Evolutionary conservation across 352 stramenopile genomes (phyloP).

Genomic region (Globisporangium ultimum): DNA sequence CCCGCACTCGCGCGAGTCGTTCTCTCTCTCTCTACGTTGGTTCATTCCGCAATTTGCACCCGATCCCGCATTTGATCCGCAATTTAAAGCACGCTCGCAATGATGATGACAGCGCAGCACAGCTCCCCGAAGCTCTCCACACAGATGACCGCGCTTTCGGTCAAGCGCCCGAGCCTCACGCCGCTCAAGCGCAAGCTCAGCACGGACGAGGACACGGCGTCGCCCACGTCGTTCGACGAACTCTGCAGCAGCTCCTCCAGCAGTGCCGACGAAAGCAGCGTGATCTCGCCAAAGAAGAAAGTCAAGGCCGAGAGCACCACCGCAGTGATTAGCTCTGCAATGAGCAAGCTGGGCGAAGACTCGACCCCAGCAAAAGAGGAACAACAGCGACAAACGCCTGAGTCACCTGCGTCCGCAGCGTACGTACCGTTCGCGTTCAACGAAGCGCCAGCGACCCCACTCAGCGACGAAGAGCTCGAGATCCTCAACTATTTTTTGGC

Average conservation of each 20-base stretch:
- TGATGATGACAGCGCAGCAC: conserved; percentile 13
- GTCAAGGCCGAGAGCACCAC: conserved; percentile 18
- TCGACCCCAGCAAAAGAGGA: background rate
- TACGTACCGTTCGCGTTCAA: conserved; percentile 29
- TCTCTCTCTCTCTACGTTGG: background rate
- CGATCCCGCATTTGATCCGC: background rate
- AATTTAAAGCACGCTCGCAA: background rate
- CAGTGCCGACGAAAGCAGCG: conserved; percentile 17
- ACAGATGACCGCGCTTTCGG: conserved; percentile 20
- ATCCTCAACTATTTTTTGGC: conserved; percentile 40
- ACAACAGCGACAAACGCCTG: background rate
- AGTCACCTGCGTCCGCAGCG: conserved; percentile 5
- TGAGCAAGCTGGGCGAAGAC: conserved; percentile 31
- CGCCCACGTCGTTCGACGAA: conserved; percentile 42
- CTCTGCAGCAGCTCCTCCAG: conserved; percentile 7
- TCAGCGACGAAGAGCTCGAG: conserved; percentile 35
- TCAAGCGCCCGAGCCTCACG: conserved; percentile 38
- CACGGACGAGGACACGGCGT: conserved; percentile 16
- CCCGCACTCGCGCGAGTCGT: background rate
- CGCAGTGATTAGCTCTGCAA: conserved; percentile 10
- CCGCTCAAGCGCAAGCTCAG: conserved; percentile 52
- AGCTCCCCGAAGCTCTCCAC: conserved; percentile 9
- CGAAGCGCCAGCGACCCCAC: conserved; percentile 16
- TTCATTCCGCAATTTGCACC: background rate
- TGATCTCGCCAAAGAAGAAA: conserved; percentile 55